Evolutionary conservation across 495 filamentous ascomycete genomes (phyloP).

Genomic region (Hyphodiscus hymeniophilus): DNA sequence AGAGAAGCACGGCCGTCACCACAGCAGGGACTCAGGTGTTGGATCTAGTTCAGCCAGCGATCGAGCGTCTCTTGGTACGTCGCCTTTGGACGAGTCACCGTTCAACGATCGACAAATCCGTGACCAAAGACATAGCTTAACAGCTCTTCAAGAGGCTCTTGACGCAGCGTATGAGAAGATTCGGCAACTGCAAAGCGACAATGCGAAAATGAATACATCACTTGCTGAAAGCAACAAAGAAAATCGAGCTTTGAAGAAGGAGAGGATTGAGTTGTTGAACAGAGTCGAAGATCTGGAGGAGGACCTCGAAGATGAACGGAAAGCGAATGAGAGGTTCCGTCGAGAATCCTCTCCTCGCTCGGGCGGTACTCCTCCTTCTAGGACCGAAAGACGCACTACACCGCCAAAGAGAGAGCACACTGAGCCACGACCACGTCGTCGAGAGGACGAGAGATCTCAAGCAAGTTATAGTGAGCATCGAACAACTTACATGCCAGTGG

Average conservation of each 20-base stretch:
- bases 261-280: conserved; percentile 27
- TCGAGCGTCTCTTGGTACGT: conserved; percentile 14
- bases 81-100: conserved; percentile 3
- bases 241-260: conserved; percentile 14
- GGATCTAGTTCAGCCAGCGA: conserved; percentile 13
- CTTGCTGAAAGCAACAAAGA: conserved; percentile 39
- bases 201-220: conserved; percentile 13
- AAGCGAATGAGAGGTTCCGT: not conserved
- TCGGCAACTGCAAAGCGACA: not conserved
- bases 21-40: conserved; percentile 17
- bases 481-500: not conserved
- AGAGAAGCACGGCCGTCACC: conserved; percentile 33
- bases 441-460: not conserved
- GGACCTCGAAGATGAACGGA: conserved; percentile 16
- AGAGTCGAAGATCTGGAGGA: conserved; percentile 11
- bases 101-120: conserved; percentile 7
- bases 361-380: not conserved
- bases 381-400: not conserved
- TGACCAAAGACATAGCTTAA: conserved; percentile 11
- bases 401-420: not conserved
- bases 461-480: not conserved
- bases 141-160: conserved; percentile 24
- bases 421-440: not conserved
- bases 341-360: not conserved
- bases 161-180: conserved; percentile 40